A percentile compares a stretch with the other conserved stretches of the same genome.
These are phyloP conservation scores for Leptomonas pyrrhocoris DNA, from an alignment of 208 protist species.

Conservation along the genomic window DNA sequence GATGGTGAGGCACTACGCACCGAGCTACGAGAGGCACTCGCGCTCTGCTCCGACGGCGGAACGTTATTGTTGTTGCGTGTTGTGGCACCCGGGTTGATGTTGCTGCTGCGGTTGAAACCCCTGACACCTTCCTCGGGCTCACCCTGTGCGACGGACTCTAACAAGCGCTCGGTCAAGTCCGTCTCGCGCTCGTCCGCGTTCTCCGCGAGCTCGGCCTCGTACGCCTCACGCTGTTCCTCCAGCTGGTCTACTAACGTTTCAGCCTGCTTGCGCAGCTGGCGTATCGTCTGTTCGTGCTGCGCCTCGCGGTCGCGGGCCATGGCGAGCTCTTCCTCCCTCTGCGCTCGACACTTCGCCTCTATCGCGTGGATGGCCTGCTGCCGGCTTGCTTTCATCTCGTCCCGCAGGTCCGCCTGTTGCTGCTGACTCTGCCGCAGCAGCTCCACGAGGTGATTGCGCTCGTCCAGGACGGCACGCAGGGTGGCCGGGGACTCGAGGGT, in stretches of 20 bases:
- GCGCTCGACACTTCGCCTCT: constrained; percentile 19
- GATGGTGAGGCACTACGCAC: constrained; percentile 1
- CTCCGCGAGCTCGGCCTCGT: constrained; percentile 31
- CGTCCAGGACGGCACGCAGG: constrained; percentile 38
- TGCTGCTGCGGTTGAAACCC: not conserved
- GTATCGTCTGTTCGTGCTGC: constrained; percentile 22
- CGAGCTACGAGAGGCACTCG: not conserved
- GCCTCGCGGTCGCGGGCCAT: constrained; percentile 43
- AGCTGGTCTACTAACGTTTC: constrained; percentile 15
- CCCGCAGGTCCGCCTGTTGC: constrained; percentile 35
- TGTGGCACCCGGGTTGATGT: not conserved
- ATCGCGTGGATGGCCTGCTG: constrained; percentile 18
- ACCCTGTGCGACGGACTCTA: constrained; percentile 22
- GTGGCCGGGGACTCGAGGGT: constrained; percentile 37
- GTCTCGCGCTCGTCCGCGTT: constrained; percentile 16
- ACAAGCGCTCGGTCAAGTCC: constrained; percentile 25
- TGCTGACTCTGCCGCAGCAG: constrained; percentile 55
- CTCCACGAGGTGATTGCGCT: constrained; percentile 58
- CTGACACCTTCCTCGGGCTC: not conserved
- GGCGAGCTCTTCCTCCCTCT: constrained; percentile 21
- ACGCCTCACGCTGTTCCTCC: constrained; percentile 27
- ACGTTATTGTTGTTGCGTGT: not conserved
- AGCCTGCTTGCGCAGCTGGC: constrained; percentile 12
- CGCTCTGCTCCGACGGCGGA: not conserved
- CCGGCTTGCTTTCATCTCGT: constrained; percentile 38